phyloP scores from a whole-genome alignment of 257 asterid species.

The Primulina tabacum region DNA sequence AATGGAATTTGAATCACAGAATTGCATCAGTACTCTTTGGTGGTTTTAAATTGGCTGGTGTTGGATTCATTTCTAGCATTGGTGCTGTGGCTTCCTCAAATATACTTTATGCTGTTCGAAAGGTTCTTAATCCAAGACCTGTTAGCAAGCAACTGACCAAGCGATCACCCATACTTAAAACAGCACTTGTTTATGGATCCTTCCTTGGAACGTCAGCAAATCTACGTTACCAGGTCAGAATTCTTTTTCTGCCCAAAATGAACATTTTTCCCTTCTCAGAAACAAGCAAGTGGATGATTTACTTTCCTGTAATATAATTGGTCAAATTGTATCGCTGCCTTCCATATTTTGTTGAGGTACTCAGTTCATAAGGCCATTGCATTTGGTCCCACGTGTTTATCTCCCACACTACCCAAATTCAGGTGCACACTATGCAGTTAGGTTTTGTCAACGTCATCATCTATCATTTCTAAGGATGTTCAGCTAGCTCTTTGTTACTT shows the following conservation, averaged over 20 bases:
- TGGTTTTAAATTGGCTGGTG: conserved; percentile 86
- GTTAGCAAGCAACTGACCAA: conserved; percentile 42
- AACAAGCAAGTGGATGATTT: neutral
- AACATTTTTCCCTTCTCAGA: neutral
- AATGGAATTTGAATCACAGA: conserved; percentile 80
- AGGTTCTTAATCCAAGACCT: conserved; percentile 53
- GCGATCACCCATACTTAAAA: conserved; percentile 85
- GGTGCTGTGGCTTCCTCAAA: conserved; percentile 96
- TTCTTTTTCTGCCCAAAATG: conserved; percentile 17
- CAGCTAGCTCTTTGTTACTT: neutral
- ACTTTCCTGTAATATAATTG: too few species aligned
- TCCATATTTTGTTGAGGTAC: neutral
- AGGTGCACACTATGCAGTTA: neutral
- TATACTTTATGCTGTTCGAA: conserved; percentile 45
- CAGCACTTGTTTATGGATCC: conserved; percentile 67
- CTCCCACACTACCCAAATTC: neutral
- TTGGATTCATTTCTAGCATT: conserved; percentile 88
- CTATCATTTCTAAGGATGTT: neutral
- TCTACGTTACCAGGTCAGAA: conserved; percentile 81
- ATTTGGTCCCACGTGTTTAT: conserved; percentile 5
- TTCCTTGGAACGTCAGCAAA: conserved; percentile 91
- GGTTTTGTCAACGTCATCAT: neutral
- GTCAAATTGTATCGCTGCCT: too few species aligned
- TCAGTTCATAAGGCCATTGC: neutral
- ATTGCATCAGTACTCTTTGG: conserved; percentile 82